Evolutionary conservation across 2,329 filamentous ascomycete species (phyloP).

Genomic region (Pseudomassariella vexata): DNA sequence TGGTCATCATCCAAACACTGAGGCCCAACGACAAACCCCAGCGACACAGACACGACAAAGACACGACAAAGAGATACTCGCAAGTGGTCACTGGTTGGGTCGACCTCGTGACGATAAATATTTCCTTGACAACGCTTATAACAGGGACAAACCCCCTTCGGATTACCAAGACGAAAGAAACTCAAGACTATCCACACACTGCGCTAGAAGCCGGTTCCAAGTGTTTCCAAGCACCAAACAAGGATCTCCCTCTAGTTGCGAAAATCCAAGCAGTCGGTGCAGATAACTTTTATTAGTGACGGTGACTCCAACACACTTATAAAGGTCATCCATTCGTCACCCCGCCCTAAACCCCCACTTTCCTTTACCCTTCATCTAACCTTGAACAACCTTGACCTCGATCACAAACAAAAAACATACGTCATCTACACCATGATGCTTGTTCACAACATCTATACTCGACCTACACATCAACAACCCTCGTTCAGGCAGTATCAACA

Average conservation of each 20-base stretch:
- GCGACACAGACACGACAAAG: no score
- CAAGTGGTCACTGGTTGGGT: constrained; percentile 1
- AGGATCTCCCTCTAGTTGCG: neutral
- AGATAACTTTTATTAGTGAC: no score
- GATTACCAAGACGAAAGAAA: no score
- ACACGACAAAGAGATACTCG: no score
- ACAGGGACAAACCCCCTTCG: no score
- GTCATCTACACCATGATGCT: constrained; percentile 27
- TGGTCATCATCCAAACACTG: no score
- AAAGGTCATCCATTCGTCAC: constrained; percentile 6
- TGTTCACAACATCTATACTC: constrained; percentile 20
- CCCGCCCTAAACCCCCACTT: neutral
- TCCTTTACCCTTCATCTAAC: constrained; percentile 3
- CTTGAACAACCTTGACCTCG: constrained; percentile 2
- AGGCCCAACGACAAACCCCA: no score
- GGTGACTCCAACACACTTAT: no score
- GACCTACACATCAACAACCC: constrained; percentile 16
- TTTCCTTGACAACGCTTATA: no score
- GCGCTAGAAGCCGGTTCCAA: neutral
- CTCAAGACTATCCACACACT: no score
- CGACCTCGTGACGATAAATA: constrained; percentile 6
- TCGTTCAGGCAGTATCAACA: constrained; percentile 9
- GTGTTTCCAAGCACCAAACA: constrained; percentile 1
- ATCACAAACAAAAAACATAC: no score
- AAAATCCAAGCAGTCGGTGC: neutral